Evolutionary conservation across 495 filamentous ascomycete genomes (phyloP), one percentile per base, ranked within the genome.

Genomic region (Podospora pseudoanserina): DNA sequence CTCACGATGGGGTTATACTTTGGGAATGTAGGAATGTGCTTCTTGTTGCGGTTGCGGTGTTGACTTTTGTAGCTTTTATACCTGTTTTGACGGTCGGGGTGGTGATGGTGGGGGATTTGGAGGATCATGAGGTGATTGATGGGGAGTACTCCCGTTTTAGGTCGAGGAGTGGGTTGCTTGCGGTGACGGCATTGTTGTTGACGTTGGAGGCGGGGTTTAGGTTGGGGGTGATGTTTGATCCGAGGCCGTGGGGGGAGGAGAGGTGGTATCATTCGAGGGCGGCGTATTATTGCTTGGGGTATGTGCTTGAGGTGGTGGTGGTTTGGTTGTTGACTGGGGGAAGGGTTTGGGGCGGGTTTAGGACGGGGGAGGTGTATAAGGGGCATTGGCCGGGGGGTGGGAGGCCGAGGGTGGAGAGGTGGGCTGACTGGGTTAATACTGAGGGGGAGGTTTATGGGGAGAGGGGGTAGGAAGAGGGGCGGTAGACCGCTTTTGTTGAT

Each of bases 251-350:
- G 7, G 60, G 49, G 0, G 26, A 19, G 49, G 53, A 34, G 58
- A 53, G 34, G 68, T 70, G 71, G 68, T 65, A 26, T 18, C 19
- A 68, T 65, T 27, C 32, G 11, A 30, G 27, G 49, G 71, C 65
- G 27, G 61, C 65, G 27, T 70, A 44, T 54, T 72, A 72, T 20
- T 65, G 57, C 26, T 68, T 68, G 28, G 65, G 53, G 19, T 70
- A 64, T 66, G 5, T 34, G 20, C 4, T 70, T 15, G 71, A 68
- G 68, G 20, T 68, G 28, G 20, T 68, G 49, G 34, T 72, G 19
- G 62, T 67, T 18, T 60, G 9, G 4, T 11, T 55, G 26, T 61
- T 62, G 59, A 27, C 16, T 26, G 32, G 66, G 26, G 67, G 39
- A 4, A 62, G 65, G 39, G 9, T 65, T 6, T 54, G 55, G 28